phyloP scores from a whole-genome alignment of 345 rosid genomes.

The Noccaea caerulescens region DNA sequence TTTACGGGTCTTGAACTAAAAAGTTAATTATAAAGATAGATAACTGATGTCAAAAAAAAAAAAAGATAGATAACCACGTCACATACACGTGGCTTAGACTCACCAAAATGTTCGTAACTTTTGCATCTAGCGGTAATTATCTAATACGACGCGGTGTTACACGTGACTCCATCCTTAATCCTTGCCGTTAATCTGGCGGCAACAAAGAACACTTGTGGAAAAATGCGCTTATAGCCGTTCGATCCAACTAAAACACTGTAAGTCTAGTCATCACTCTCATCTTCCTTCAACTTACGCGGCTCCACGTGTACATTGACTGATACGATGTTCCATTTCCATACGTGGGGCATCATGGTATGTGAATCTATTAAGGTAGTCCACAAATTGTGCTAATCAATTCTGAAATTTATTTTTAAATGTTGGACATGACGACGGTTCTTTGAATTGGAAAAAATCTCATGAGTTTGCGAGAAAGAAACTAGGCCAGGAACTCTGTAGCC shows the following conservation, averaged over 20 bases:
- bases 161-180: neutral
- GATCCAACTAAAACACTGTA: neutral
- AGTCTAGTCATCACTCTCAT: slow-evolving; percentile 15
- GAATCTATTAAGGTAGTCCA: no score
- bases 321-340: neutral
- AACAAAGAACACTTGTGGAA: neutral
- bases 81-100: slow-evolving; percentile 26
- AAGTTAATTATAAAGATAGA: neutral
- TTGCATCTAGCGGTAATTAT: neutral
- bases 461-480: no score
- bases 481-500: slow-evolving; percentile 74
- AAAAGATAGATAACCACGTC: slow-evolving; percentile 17
- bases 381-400: no score
- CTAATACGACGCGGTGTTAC: neutral
- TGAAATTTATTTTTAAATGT: no score
- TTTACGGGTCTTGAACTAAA: neutral
- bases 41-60: no score
- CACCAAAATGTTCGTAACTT: neutral
- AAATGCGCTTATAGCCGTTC: neutral
- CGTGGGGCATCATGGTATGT: neutral
- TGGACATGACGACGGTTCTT: no score
- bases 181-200: neutral
- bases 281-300: slow-evolving; percentile 2
- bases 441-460: no score
- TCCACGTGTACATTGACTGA: neutral